Conservation (phyloP, 805 yeast genomes). For the Myxozyma monticola region DNA sequence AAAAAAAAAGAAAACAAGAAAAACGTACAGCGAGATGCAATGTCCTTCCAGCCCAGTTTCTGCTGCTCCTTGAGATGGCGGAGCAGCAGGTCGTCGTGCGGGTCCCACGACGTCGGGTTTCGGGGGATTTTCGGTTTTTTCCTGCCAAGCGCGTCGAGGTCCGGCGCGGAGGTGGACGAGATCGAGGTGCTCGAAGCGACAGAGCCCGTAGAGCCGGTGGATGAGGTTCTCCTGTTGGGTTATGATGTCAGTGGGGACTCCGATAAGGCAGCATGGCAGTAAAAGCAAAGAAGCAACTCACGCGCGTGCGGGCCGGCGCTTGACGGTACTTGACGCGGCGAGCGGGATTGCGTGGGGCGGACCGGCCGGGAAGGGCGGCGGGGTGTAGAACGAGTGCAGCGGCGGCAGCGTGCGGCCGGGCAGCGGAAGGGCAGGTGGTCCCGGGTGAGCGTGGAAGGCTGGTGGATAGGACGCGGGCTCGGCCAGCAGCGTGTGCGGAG, state of each 20-base stretch:
- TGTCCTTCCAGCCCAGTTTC: slow-evolving; percentile 87
- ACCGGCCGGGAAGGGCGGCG: no score
- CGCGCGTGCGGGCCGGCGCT: slow-evolving; percentile 22
- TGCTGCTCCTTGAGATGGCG: slow-evolving; percentile 79
- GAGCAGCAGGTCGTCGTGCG: slow-evolving; percentile 68
- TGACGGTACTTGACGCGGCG: neutral
- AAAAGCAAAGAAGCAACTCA: slow-evolving; percentile 3
- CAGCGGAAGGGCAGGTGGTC: neutral
- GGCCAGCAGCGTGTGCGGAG: slow-evolving; percentile 19
- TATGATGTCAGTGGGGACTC: neutral
- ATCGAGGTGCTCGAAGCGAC: slow-evolving; percentile 20
- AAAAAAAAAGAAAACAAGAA: neutral
- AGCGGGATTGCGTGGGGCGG: slow-evolving; percentile 1
- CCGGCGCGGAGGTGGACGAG: slow-evolving; percentile 16
- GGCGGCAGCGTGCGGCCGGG: slow-evolving; percentile 13
- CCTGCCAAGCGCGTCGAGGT: slow-evolving; percentile 29
- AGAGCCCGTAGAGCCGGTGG: slow-evolving; percentile 27
- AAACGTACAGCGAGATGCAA: slow-evolving; percentile 58
- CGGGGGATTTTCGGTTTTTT: slow-evolving; percentile 32
- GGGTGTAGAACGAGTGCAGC: slow-evolving; percentile 14
- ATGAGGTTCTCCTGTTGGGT: slow-evolving; percentile 22
- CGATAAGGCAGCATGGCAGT: neutral
- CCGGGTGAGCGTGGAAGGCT: slow-evolving; percentile 1
- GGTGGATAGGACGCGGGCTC: slow-evolving; percentile 9
- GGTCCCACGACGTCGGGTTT: slow-evolving; percentile 69